These are phyloP conservation scores for Cocos nucifera DNA, from an alignment of 176 grass and related monocot species.

Conservation along the genomic window DNA sequence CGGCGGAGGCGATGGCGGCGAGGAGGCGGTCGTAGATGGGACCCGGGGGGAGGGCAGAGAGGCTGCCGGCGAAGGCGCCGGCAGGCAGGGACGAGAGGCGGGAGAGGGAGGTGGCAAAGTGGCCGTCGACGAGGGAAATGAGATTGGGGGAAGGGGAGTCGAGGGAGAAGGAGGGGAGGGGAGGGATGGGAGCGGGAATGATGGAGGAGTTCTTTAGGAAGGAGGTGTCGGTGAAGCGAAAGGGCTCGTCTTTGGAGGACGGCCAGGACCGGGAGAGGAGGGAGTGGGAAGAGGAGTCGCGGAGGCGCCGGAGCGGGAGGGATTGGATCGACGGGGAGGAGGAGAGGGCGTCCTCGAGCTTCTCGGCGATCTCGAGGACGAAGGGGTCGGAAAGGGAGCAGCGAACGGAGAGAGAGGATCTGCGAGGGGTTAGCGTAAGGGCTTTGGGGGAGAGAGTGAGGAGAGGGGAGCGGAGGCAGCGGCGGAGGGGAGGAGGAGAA, in stretches of 20 bases:
- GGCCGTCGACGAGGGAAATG: slow-evolving; percentile 33
- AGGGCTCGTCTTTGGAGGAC: slow-evolving; percentile 50
- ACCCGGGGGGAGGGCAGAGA: slow-evolving; percentile 22
- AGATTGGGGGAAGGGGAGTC: slow-evolving; percentile 25
- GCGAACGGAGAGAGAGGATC: not conserved
- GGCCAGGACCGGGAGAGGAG: slow-evolving; percentile 59
- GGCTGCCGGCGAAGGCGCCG: slow-evolving; percentile 28
- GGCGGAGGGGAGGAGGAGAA: slow-evolving; percentile 7
- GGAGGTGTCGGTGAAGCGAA: slow-evolving; percentile 61
- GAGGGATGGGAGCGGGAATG: slow-evolving; percentile 28
- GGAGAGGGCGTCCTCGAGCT: slow-evolving; percentile 41
- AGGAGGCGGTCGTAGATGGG: slow-evolving; percentile 22
- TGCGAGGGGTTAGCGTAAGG: not conserved
- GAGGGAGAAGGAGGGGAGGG: slow-evolving; percentile 12
- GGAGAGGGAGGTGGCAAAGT: slow-evolving; percentile 28
- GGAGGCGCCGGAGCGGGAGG: not conserved
- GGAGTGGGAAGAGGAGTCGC: slow-evolving; percentile 44
- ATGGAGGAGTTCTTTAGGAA: slow-evolving; percentile 38
- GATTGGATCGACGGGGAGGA: not conserved
- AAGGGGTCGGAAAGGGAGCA: slow-evolving; percentile 31
- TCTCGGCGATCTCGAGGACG: slow-evolving; percentile 48
- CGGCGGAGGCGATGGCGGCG: slow-evolving; percentile 19
- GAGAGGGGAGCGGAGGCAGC: not conserved
- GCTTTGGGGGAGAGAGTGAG: not conserved
- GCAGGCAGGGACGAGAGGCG: slow-evolving; percentile 23